Evolutionary conservation across 75 land plant genomes (phyloP).

Genomic region (Adiantum capillusveneris): DNA sequence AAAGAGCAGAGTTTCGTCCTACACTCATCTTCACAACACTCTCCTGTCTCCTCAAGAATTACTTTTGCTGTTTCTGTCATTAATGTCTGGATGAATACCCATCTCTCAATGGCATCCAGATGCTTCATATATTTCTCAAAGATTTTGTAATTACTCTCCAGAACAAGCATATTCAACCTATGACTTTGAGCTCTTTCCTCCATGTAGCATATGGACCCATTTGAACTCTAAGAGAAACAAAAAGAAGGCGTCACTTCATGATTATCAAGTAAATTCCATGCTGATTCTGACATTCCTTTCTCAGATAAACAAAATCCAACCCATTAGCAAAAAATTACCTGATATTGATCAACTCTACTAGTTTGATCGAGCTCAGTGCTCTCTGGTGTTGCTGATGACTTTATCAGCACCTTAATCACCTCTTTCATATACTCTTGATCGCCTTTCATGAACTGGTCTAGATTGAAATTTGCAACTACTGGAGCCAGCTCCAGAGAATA

Average conservation of each 20-base stretch:
- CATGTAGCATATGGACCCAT: too few relatives aligned
- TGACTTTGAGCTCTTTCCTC: too few relatives aligned
- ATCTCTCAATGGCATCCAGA: too few relatives aligned
- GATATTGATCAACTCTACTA: constrained; percentile 41
- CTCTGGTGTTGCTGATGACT: constrained; percentile 31
- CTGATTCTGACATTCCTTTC: too few relatives aligned
- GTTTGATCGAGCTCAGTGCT: constrained; percentile 17
- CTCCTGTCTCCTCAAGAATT: not conserved
- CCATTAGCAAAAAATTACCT: constrained; percentile 46
- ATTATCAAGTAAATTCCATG: too few relatives aligned
- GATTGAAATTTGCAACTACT: constrained; percentile 69
- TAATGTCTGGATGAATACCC: too few relatives aligned
- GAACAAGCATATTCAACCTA: too few relatives aligned
- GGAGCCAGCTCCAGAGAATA: constrained; percentile 50
- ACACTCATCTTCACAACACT: not conserved
- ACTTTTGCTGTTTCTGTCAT: not conserved
- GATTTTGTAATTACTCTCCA: too few relatives aligned
- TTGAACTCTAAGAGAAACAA: too few relatives aligned
- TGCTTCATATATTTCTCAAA: too few relatives aligned
- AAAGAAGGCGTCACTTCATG: too few relatives aligned
- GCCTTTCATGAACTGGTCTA: constrained; percentile 54
- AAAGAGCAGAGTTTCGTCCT: not conserved
- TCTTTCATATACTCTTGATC: constrained; percentile 50
- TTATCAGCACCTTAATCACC: constrained; percentile 40
- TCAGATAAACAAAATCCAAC: too few relatives aligned